Percentiles rank a stretch among this genome's conserved stretches.
Conservation (phyloP, 192 early-diverging fungal genomes). For the Dissophora globulifera region DNA sequence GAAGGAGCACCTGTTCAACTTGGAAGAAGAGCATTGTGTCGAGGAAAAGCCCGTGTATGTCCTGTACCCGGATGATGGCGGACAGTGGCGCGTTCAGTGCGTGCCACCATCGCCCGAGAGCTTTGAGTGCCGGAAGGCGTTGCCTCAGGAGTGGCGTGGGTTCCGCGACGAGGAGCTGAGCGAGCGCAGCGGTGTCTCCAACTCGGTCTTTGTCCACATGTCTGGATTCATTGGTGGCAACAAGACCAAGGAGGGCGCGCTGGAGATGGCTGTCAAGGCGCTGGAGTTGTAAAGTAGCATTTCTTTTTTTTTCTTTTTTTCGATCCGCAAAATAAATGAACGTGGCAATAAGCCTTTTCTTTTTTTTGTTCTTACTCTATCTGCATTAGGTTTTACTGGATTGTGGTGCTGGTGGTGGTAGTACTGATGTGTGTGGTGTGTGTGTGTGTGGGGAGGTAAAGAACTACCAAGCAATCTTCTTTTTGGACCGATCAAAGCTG, state of each 20-base stretch:
- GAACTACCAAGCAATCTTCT: constrained; percentile 50
- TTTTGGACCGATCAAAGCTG: constrained; percentile 54
- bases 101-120: constrained; percentile 36
- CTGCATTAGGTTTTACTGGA: too few species aligned
- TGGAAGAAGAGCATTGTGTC: constrained; percentile 69
- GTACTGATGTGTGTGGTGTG: too few species aligned
- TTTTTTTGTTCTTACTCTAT: too few species aligned
- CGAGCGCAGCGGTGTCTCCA: constrained; percentile 77
- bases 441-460: too few species aligned
- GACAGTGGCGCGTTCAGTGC: constrained; percentile 42
- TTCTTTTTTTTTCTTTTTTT: background rate
- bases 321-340: too few species aligned
- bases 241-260: constrained; percentile 79
- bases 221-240: constrained; percentile 61
- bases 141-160: constrained; percentile 70
- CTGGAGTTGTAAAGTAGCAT: constrained; percentile 56
- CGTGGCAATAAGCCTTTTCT: too few species aligned
- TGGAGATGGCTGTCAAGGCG: constrained; percentile 74
- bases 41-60: constrained; percentile 49
- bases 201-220: constrained; percentile 91
- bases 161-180: constrained; percentile 86
- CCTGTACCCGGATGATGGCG: constrained; percentile 32
- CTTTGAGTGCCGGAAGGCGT: constrained; percentile 48
- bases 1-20: constrained; percentile 88
- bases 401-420: too few species aligned